Percentiles rank a stretch among this genome's conserved stretches.
These are phyloP conservation scores for Scenedesmus sp. DNA, from an alignment of 163 green algal genomes.

Conservation along the genomic window DNA sequence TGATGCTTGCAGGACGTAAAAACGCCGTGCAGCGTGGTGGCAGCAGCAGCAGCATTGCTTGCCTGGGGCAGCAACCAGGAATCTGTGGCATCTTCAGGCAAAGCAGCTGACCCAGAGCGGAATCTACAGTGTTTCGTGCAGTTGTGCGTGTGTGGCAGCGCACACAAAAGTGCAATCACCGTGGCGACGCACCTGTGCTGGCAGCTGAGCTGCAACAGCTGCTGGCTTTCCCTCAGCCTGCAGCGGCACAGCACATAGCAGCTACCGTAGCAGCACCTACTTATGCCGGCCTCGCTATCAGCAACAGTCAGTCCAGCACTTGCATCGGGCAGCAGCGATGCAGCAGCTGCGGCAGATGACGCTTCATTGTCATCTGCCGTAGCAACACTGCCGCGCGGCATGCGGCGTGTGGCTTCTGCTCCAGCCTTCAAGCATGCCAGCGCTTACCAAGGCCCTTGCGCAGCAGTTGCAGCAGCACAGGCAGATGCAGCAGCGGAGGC, in stretches of 20 bases:
- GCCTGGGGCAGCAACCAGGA: background rate
- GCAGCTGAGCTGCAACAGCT: conserved; percentile 5
- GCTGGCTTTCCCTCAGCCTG: background rate
- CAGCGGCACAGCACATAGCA: background rate
- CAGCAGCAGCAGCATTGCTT: background rate
- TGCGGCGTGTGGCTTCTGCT: conserved; percentile 46
- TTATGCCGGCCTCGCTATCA: background rate
- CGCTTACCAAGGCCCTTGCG: conserved; percentile 5
- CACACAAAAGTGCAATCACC: background rate
- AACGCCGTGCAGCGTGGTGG: background rate
- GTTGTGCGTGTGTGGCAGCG: background rate
- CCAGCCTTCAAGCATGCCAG: conserved; percentile 47
- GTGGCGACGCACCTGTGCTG: background rate
- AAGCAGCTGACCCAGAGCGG: background rate
- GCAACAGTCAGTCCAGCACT: background rate
- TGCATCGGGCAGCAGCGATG: background rate
- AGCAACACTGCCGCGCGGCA: background rate
- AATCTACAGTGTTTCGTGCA: background rate
- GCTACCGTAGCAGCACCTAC: background rate
- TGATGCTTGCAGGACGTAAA: background rate
- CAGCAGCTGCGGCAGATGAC: background rate
- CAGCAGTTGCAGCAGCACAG: conserved; percentile 35
- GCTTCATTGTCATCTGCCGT: background rate
- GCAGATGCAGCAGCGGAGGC: conserved; percentile 35
- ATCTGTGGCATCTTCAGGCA: background rate